Conservation (phyloP, 495 filamentous ascomycete species). For the Talaromyces borbonicus region DNA sequence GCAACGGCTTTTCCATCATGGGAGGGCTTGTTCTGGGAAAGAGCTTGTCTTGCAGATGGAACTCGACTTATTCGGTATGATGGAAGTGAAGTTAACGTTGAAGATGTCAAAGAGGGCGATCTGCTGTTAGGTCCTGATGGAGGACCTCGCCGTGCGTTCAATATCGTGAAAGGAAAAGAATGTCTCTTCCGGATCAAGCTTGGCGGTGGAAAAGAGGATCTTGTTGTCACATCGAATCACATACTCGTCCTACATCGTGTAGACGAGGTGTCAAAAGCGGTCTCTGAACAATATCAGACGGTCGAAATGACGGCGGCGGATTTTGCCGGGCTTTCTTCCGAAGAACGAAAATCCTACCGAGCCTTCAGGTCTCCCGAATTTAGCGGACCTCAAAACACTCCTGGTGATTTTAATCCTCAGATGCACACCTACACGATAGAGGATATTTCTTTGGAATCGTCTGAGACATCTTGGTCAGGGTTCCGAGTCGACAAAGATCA, state of each 20-base stretch:
- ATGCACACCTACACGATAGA: slow-evolving; percentile 24
- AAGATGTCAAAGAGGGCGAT: slow-evolving; percentile 39
- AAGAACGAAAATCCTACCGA: slow-evolving; percentile 19
- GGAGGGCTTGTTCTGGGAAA: slow-evolving; percentile 99
- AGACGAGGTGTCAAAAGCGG: slow-evolving; percentile 6
- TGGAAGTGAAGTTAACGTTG: slow-evolving; percentile 30
- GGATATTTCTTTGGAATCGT: slow-evolving; percentile 29
- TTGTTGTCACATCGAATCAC: slow-evolving; percentile 38
- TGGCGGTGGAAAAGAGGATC: slow-evolving; percentile 27
- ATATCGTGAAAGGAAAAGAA: slow-evolving; percentile 36
- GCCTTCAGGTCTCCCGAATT: slow-evolving; percentile 18
- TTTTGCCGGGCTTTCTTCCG: slow-evolving; percentile 24
- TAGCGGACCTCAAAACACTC: slow-evolving; percentile 9
- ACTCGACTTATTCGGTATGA: slow-evolving; percentile 31
- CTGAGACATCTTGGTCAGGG: slow-evolving; percentile 30
- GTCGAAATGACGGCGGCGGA: slow-evolving; percentile 33
- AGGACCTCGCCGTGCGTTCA: slow-evolving; percentile 35
- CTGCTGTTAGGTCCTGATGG: slow-evolving; percentile 39
- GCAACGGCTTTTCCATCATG: slow-evolving; percentile 97
- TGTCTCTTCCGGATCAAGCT: slow-evolving; percentile 34
- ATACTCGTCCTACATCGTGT: slow-evolving; percentile 33
- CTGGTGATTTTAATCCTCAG: slow-evolving; percentile 11
- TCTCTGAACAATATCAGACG: slow-evolving; percentile 19
- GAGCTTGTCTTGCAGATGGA: slow-evolving; percentile 47
- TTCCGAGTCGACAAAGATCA: slow-evolving; percentile 41